Evolutionary conservation across 2,329 filamentous ascomycete genomes (phyloP), one percentile per base, ranked within the genome.

Genomic region (Mycosphaerella sp.): DNA sequence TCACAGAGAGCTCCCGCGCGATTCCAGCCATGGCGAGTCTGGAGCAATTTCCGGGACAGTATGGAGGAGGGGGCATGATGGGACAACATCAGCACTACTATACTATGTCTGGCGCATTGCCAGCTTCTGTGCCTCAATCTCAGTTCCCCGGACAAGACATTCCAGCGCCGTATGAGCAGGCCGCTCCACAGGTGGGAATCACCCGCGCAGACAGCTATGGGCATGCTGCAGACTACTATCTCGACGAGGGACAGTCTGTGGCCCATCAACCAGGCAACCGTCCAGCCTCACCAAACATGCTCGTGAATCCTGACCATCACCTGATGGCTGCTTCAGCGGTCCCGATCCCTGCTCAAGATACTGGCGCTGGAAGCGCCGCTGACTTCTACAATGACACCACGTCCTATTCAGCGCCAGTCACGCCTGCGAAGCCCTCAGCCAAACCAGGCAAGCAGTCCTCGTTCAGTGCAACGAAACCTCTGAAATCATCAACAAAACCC

Each of bases 101-200:
- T 10, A 45, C 51, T 26, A 67, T 67, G 63, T 67, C 67, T 44
- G 66, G 66, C 14, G 65, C 64, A n/a, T 51, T 67, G 45, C 64
- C 64, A 10, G 56, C 45, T 58, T 55, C 48, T 46, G 61, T 59
- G 32, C 64, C 59, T 34, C 57, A 57, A 17, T 59, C 62, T 34
- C 81, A 83, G 62, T 84, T 84, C 60, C 80, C 80, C 5, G 79
- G 79, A 46, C 80, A 82, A 64, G 73, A 80, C 53, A 77, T 79
- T 12, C 69, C 72, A 51, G 74, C 49, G 29, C 56, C 54, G 23
- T 45, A 54, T 34, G 51, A 56, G 23, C 55, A 58, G 45, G 75
- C 50, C 6, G 45, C 34, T 21, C 48, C 48, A 43, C 48, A 40
- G 5, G n/a, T 51, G 26, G 53, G 53, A 9, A 46, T 55, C 69